These are phyloP conservation scores for Peronospora tabacina DNA, from an alignment of 352 stramenopile genomes.

Conservation along the genomic window DNA sequence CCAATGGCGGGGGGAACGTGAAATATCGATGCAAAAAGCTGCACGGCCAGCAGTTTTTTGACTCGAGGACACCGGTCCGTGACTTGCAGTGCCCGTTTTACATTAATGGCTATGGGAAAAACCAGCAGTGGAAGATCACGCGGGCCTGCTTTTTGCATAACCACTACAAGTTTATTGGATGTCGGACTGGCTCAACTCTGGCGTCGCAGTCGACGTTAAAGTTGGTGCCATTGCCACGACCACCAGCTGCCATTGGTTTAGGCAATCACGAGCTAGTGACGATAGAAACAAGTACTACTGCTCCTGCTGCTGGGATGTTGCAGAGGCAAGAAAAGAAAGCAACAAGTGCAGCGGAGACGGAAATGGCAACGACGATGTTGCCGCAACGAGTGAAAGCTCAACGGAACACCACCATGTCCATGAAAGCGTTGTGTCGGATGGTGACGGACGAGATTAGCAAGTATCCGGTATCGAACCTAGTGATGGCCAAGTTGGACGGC, in stretches of 20 bases:
- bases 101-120: constrained; percentile 69
- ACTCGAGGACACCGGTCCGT: constrained; percentile 38
- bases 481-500: constrained; percentile 64
- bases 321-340: constrained; percentile 1
- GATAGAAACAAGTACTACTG: background rate
- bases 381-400: constrained; percentile 27
- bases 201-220: background rate
- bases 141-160: constrained; percentile 70
- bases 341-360: background rate
- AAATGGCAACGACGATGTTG: background rate
- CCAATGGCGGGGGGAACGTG: constrained; percentile 68
- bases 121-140: constrained; percentile 66
- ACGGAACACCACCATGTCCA: constrained; percentile 77
- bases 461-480: constrained; percentile 46
- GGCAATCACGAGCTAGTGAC: background rate
- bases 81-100: constrained; percentile 72
- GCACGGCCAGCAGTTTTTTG: constrained; percentile 69
- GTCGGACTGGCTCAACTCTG: constrained; percentile 26
- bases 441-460: constrained; percentile 61
- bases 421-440: constrained; percentile 66
- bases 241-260: constrained; percentile 7
- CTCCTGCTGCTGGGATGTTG: background rate
- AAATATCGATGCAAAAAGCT: constrained; percentile 83
- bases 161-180: constrained; percentile 82
- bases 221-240: background rate